These are phyloP conservation scores for Cichorium intybus DNA, from an alignment of 140 eudicot genomes.

Conservation along the genomic window DNA sequence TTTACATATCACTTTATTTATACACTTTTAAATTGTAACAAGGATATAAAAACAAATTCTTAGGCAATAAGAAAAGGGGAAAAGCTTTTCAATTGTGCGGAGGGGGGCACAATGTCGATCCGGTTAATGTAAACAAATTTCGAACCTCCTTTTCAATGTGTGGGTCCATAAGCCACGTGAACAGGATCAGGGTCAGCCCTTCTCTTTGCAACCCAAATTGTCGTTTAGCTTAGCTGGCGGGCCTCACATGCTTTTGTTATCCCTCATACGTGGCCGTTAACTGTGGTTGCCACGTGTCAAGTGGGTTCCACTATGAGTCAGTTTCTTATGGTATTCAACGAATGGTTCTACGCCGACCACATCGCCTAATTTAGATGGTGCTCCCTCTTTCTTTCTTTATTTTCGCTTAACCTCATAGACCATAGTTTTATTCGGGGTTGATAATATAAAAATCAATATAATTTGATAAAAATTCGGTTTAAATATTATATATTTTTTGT, in stretches of 20 bases:
- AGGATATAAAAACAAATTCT: neutral
- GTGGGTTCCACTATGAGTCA: slow-evolving; percentile 16
- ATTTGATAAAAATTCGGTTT: too few species aligned
- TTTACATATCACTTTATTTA: too few species aligned
- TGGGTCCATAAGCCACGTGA: slow-evolving; percentile 40
- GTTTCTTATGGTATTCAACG: slow-evolving; percentile 20
- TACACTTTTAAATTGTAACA: neutral
- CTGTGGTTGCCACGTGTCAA: slow-evolving; percentile 31
- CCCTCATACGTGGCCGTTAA: slow-evolving; percentile 27
- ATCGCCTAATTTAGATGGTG: neutral
- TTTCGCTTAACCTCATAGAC: neutral
- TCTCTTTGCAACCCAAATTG: slow-evolving; percentile 8
- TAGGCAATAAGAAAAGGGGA: neutral
- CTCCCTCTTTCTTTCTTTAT: neutral
- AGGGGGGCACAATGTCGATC: slow-evolving; percentile 24
- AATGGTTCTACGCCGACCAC: slow-evolving; percentile 30
- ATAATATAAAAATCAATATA: too few species aligned
- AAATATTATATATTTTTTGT: too few species aligned
- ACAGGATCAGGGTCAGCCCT: slow-evolving; percentile 39
- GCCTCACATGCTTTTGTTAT: slow-evolving; percentile 13
- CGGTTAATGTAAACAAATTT: slow-evolving; percentile 20
- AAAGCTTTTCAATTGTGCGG: slow-evolving; percentile 18
- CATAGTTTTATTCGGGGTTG: too few species aligned
- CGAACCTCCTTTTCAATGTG: slow-evolving; percentile 14
- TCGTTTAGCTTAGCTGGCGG: slow-evolving; percentile 32